phyloP scores from a whole-genome alignment of 2,329 filamentous ascomycete species.

The Cordyceps farinosa region DNA sequence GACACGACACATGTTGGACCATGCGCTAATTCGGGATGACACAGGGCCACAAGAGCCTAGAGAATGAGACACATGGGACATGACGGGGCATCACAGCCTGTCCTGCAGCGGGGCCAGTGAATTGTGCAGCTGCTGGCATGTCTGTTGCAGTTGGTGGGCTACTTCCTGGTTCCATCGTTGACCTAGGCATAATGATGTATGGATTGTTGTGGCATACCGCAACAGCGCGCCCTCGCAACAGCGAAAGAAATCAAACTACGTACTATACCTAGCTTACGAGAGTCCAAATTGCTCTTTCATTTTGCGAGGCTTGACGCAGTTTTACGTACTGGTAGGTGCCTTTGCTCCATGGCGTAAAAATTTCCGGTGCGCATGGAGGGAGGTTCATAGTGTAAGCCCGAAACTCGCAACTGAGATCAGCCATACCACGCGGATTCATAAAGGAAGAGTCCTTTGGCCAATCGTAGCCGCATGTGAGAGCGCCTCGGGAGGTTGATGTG shows the following conservation, averaged over 20 bases:
- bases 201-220: too few species aligned
- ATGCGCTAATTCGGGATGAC: not conserved
- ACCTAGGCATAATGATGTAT: too few species aligned
- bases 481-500: not conserved
- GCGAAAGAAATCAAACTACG: not conserved
- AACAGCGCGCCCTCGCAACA: too few species aligned
- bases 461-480: not conserved
- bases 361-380: not conserved
- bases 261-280: not conserved
- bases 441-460: not conserved
- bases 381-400: not conserved
- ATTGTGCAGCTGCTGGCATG: not conserved
- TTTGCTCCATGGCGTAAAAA: not conserved
- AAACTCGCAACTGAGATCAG: not conserved
- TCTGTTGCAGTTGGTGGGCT: not conserved
- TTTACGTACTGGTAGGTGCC: not conserved
- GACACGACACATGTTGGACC: not conserved
- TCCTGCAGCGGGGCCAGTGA: not conserved
- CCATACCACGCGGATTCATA: not conserved
- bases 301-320: not conserved
- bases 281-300: too few species aligned
- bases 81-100: not conserved
- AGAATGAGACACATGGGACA: not conserved
- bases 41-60: not conserved
- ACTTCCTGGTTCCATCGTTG: not conserved